phyloP scores from a whole-genome alignment of 768 basidiomycete genomes.

The Calvatia gigantea region DNA sequence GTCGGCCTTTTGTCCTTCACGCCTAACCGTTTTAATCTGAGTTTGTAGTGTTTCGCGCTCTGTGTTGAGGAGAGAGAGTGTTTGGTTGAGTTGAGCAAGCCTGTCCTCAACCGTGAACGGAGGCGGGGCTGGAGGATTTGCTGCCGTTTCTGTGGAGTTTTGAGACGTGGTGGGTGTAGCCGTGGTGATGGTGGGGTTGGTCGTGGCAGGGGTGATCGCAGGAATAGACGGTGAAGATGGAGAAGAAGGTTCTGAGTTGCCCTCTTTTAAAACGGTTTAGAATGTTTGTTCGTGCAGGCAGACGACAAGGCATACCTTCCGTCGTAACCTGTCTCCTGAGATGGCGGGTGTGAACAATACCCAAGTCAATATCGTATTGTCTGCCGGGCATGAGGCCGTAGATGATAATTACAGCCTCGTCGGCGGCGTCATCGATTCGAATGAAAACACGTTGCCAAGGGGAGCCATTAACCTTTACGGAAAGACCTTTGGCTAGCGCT shows the following conservation, averaged over 20 bases:
- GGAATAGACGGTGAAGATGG: conserved; percentile 19
- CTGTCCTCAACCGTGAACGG: conserved; percentile 64
- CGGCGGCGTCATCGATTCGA: conserved; percentile 73
- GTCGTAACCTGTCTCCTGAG: conserved; percentile 63
- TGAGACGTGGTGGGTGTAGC: conserved; percentile 14
- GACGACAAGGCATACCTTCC: conserved; percentile 40
- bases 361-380: conserved; percentile 88
- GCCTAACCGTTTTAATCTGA: conserved; percentile 72
- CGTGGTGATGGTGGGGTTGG: not conserved
- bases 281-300: not conserved
- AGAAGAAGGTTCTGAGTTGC: conserved; percentile 33
- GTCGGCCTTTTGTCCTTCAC: conserved; percentile 82
- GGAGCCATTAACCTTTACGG: conserved; percentile 75
- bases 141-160: conserved; percentile 12
- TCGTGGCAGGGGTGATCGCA: conserved; percentile 4
- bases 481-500: conserved; percentile 68
- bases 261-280: not conserved
- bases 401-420: conserved; percentile 89
- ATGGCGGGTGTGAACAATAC: conserved; percentile 51
- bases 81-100: conserved; percentile 59
- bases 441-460: conserved; percentile 80
- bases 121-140: conserved; percentile 19
- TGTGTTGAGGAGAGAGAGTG: conserved; percentile 54
- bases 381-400: conserved; percentile 86
- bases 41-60: conserved; percentile 68